Evolutionary conservation across 2,329 filamentous ascomycete species (phyloP).

Genomic region (Trichoderma harzianum): DNA sequence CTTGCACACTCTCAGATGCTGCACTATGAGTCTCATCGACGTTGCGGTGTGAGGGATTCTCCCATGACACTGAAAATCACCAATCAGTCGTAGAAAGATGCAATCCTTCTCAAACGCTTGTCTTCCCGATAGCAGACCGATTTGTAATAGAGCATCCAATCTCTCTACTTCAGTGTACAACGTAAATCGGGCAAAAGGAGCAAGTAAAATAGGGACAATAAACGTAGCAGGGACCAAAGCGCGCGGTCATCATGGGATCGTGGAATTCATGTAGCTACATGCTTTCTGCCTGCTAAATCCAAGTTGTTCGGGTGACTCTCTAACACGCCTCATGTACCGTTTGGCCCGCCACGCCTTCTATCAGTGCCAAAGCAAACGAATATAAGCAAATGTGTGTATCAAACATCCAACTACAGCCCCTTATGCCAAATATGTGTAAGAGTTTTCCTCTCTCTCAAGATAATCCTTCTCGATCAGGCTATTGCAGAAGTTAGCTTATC

Average conservation of each 20-base stretch:
- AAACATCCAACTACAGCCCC: neutral
- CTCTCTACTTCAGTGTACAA: neutral
- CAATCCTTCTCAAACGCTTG: neutral
- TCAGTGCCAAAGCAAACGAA: neutral
- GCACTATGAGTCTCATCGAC: neutral
- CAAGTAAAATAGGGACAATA: neutral
- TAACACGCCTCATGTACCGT: neutral
- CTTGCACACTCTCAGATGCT: neutral
- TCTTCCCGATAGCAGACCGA: neutral
- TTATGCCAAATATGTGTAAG: conserved; percentile 69
- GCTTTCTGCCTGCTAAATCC: neutral
- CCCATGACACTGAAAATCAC: neutral
- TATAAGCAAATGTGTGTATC: neutral
- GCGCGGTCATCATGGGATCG: neutral
- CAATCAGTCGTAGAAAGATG: neutral
- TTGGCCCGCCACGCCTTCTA: neutral
- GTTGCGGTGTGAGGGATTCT: neutral
- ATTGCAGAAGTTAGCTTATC: conserved; percentile 14
- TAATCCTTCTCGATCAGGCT: conserved; percentile 93
- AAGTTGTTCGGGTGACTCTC: neutral
- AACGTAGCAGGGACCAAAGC: neutral
- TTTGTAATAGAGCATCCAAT: neutral
- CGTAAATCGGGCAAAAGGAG: neutral
- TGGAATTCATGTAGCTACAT: neutral
- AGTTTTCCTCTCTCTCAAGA: conserved; percentile 72